Evolutionary conservation across 306 rosid genomes (phyloP), one percentile per base, ranked within the genome.

Genomic region (Cicer judaicum): DNA sequence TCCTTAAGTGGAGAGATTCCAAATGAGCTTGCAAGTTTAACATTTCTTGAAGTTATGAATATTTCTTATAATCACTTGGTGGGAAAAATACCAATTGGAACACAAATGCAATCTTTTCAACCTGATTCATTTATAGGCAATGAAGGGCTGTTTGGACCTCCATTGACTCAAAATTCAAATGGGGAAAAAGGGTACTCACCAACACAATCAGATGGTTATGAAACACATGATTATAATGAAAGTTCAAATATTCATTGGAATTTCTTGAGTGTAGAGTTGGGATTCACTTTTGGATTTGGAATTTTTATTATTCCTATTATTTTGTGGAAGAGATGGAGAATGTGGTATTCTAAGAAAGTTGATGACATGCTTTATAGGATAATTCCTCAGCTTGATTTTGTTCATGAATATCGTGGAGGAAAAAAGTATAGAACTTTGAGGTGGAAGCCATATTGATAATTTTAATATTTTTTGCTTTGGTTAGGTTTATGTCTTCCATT

Each of bases 141-240:
- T 50, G 2, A 81, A 43, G 83, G 82, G 62, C 8, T 87, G 40
- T 85, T 77, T 42, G 84, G 87, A 7, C 70, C 41, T 11, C 87
- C 85, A 6, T 46, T 80, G 47, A 38, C 74, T 14, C 68, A 67
- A 21, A 40, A 34, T n/a, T 62, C 72, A 5, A 1, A 6, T 0
- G 0, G 40, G 2, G 6, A 4, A 29, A 7, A 61, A 14, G 72
- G 54, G 50, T 16, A 3, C 24, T 14, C 73, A 64, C 5, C 53
- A 36, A 21, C 24, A 21, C 8, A 61, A 55, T 11, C 57, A 40
- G 8, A 48, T 56, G 46, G 12, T 5, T 39, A 44, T 40, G 60
- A 44, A 10, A 61, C 52, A 44, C 19, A 15, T 24, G 34, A 24
- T 24, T 3, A 24, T 24, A 4, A 18, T 18, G 36, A 54, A 34